Conservation (phyloP, 768 basidiomycete genomes). For the Leccinum boreale region DNA sequence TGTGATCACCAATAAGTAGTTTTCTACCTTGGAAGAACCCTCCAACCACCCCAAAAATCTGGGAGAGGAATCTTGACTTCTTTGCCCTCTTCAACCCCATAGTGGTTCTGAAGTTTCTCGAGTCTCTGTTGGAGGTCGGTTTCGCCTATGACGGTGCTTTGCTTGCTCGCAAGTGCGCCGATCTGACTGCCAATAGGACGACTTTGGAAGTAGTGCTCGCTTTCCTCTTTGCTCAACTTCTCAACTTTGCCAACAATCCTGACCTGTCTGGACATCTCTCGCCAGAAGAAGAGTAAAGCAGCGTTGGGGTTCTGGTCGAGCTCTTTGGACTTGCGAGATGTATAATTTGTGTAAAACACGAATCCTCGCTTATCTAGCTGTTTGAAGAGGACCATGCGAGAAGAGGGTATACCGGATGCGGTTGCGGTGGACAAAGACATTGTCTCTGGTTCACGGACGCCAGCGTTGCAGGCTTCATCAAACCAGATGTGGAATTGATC, state of each 20-base stretch:
- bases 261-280: slow-evolving; percentile 75
- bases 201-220: slow-evolving; percentile 75
- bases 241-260: slow-evolving; percentile 85
- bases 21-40: slow-evolving; percentile 81
- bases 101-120: slow-evolving; percentile 54
- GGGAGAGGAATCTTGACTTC: slow-evolving; percentile 63
- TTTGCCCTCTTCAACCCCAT: slow-evolving; percentile 45
- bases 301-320: slow-evolving; percentile 74
- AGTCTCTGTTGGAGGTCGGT: slow-evolving; percentile 63
- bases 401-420: slow-evolving; percentile 72
- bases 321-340: slow-evolving; percentile 87
- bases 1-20: not conserved
- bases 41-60: slow-evolving; percentile 96
- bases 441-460: slow-evolving; percentile 87
- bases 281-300: slow-evolving; percentile 89
- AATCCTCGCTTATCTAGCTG: slow-evolving; percentile 87
- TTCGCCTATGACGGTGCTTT: slow-evolving; percentile 78
- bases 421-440: slow-evolving; percentile 80
- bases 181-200: slow-evolving; percentile 82
- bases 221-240: slow-evolving; percentile 68
- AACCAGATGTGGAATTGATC: slow-evolving; percentile 90
- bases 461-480: slow-evolving; percentile 51
- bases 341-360: slow-evolving; percentile 97
- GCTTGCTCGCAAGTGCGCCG: slow-evolving; percentile 92
- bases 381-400: slow-evolving; percentile 89